Percentiles rank a stretch among this genome's conserved stretches.
These are phyloP conservation scores for Tylopilus plumbeoviolaceoides DNA, from an alignment of 768 basidiomycete species.

Conservation along the genomic window DNA sequence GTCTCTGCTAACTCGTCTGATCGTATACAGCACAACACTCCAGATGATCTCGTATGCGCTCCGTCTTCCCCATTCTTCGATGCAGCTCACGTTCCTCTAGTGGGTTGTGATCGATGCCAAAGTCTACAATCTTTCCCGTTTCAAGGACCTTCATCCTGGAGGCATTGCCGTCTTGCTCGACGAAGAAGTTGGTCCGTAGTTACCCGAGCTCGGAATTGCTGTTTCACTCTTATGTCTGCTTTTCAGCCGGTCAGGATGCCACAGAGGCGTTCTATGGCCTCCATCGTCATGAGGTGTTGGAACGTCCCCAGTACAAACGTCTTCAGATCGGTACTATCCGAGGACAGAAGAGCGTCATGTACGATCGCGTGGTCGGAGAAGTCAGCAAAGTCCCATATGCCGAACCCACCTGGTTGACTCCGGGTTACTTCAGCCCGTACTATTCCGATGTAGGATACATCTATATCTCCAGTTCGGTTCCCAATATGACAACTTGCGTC, in stretches of 20 bases:
- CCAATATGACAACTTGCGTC: slow-evolving; percentile 5
- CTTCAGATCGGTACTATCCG: slow-evolving; percentile 71
- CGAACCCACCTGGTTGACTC: slow-evolving; percentile 78
- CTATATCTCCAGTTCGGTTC: not conserved
- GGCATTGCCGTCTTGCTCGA: slow-evolving; percentile 77
- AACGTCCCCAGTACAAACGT: slow-evolving; percentile 67
- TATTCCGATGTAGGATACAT: slow-evolving; percentile 53
- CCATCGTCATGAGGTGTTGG: slow-evolving; percentile 81
- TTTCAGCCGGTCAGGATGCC: slow-evolving; percentile 75
- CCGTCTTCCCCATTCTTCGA: not conserved
- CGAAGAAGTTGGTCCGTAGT: slow-evolving; percentile 60
- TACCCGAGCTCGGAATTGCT: not conserved
- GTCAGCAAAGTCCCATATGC: slow-evolving; percentile 80
- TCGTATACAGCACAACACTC: slow-evolving; percentile 59
- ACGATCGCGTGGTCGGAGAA: slow-evolving; percentile 47
- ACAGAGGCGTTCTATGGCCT: slow-evolving; percentile 88
- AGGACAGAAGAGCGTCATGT: slow-evolving; percentile 56
- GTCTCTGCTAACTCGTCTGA: not conserved
- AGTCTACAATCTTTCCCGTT: slow-evolving; percentile 79
- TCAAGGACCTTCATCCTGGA: slow-evolving; percentile 80
- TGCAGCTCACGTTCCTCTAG: slow-evolving; percentile 31
- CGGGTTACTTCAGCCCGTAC: slow-evolving; percentile 67
- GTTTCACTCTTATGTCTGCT: not conserved
- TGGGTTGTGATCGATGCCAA: slow-evolving; percentile 85
- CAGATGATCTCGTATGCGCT: slow-evolving; percentile 63